Evolutionary conservation across 1,284 basidiomycete genomes (phyloP).

Genomic region (Puccinia horiana): DNA sequence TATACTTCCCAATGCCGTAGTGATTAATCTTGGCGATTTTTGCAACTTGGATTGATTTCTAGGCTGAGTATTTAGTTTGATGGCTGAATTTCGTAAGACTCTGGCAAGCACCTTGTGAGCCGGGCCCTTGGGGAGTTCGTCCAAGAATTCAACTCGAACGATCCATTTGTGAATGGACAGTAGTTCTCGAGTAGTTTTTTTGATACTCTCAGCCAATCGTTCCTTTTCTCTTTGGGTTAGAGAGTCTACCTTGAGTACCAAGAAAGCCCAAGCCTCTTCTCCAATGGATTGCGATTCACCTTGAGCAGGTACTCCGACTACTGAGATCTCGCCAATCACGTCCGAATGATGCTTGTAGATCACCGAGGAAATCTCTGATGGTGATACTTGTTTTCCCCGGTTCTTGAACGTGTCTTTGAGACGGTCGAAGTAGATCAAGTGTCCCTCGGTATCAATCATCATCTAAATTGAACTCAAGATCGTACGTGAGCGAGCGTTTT

Average conservation of each 20-base stretch:
- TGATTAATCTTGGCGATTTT: no score
- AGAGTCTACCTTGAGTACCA: not conserved
- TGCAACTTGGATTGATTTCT: slow-evolving; percentile 18
- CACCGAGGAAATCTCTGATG: slow-evolving; percentile 76
- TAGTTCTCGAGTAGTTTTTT: not conserved
- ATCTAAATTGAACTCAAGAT: not conserved
- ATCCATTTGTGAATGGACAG: slow-evolving; percentile 28
- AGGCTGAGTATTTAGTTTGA: not conserved
- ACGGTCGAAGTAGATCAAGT: slow-evolving; percentile 15
- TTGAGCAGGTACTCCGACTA: slow-evolving; percentile 53
- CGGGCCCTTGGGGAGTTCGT: slow-evolving; percentile 29
- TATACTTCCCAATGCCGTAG: no score
- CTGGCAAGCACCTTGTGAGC: slow-evolving; percentile 10
- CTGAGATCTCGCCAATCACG: slow-evolving; percentile 52
- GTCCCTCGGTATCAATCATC: slow-evolving; percentile 25
- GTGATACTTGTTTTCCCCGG: slow-evolving; percentile 66
- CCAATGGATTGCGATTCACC: not conserved
- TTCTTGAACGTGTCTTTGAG: slow-evolving; percentile 52
- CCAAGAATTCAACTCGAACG: not conserved
- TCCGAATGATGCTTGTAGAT: slow-evolving; percentile 61
- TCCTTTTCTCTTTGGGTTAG: not conserved
- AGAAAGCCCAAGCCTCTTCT: slow-evolving; percentile 33
- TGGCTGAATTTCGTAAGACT: slow-evolving; percentile 10
- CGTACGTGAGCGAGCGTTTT: not conserved
- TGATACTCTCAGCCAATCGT: slow-evolving; percentile 6